phyloP scores from a whole-genome alignment of 306 rosid genomes.

The Vigna mungo region DNA sequence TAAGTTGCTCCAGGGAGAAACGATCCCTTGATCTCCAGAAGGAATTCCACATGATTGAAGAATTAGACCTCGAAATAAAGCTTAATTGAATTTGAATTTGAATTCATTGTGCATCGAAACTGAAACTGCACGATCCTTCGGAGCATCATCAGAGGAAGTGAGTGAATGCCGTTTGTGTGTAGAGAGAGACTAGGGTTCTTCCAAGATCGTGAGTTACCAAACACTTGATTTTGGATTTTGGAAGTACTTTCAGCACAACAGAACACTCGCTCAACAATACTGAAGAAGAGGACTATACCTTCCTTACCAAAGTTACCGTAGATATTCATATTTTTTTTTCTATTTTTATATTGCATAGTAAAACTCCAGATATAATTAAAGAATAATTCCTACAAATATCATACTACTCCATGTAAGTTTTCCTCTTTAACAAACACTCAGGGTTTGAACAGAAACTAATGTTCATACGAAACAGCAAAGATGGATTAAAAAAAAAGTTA shows the following conservation, averaged over 20 bases:
- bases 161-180: constrained; percentile 14
- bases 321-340: too few species aligned
- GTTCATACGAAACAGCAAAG: too few species aligned
- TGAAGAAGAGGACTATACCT: neutral
- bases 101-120: constrained; percentile 43
- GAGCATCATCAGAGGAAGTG: constrained; percentile 49
- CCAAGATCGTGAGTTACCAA: constrained; percentile 32
- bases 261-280: neutral
- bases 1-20: constrained; percentile 85
- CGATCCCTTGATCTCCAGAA: constrained; percentile 93
- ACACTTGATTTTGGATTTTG: neutral
- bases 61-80: constrained; percentile 54
- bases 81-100: constrained; percentile 42
- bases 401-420: too few species aligned
- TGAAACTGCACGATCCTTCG: constrained; percentile 53
- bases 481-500: too few species aligned
- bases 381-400: too few species aligned
- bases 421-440: too few species aligned
- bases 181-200: constrained; percentile 37
- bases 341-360: too few species aligned
- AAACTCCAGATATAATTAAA: too few species aligned
- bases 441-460: too few species aligned
- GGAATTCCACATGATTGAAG: constrained; percentile 82
- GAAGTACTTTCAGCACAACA: too few species aligned
- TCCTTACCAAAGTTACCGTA: too few species aligned